Base-by-base conservation (phyloP, 306 rosid genomes). In the Vicia sativa region DNA sequence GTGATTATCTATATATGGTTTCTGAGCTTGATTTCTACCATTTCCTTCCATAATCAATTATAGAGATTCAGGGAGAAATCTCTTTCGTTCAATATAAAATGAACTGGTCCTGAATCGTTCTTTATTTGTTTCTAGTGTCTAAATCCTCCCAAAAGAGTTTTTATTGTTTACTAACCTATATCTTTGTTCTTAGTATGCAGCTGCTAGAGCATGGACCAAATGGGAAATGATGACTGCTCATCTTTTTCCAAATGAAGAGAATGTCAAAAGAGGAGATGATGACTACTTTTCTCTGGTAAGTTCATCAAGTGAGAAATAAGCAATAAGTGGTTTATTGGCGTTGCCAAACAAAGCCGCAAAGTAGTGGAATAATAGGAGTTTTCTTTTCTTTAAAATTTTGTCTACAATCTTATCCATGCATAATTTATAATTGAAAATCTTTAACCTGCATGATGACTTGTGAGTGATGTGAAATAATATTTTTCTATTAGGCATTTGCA, bases 221-320 rank as follows among this genome's bases (percentile, higher is more conserved):
- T 93, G 97, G 98, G 98, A 93, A 86, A 90, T 93, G 98, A 80
- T 83, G 91, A 90, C 93, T 41, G 91, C 96, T 35, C 96, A 88
- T 85, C 98, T 93, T 70, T 71, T 81, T 79, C 93, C 89, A 71
- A 87, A 88, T 77, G 92, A 85, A 57, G 98, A 93, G 39, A 82
- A 77, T 74, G 68, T 88, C 53, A 90, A 87, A 79, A 87, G 2
- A 63, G 96, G 96, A 48, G 96, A 93, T 4, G 95, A 93, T 56
- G 96, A 93, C 54, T 43, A 60, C 21, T 93, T 93, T 76, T 88
- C 98, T 60, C 74, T 93, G 86, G 98, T 93, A 77, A 62, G 83
- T 73, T 71, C 57, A 45, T 61, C 55, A 45, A 50, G 5, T 31
- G 48, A 48, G 26, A 58, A 68, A 50, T 73, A 11, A 25, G 37